Base-by-base conservation (phyloP, 306 rosid genomes). In the Dalbergia cochinchinensis region DNA sequence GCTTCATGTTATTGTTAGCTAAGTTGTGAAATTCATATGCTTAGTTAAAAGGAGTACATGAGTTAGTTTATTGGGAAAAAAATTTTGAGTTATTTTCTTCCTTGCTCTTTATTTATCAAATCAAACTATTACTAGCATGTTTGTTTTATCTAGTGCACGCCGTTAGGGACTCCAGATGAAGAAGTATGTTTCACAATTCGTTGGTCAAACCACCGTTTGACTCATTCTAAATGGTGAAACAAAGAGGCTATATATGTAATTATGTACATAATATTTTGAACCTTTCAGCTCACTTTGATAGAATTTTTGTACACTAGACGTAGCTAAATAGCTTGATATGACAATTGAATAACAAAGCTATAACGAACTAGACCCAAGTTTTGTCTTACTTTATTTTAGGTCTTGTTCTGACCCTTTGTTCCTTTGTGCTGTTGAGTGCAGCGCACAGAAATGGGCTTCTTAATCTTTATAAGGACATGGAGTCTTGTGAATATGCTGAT, bases 401-500 rank as follows among this genome's bases (percentile, higher is more conserved):
- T 16, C 11, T 35, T 19, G 15, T 55, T 66, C 60, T 73, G 71
- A 82, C 63, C 15, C 60, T 41, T 5, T 37, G 63, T 70, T 60
- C 33, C 42, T 19, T 44, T 60, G 44, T 74, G 72, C 44, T 59
- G 18, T 41, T 73, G 74, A 80, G 41, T 70, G 77, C 87, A 89
- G 90, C 88, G 78, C 76, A 76, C 7, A 73, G 64, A 39, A 71
- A 85, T 53, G 94, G 90, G 59, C 84, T 90, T 69, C 53, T 82
- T 60, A 75, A 58, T 80, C 88, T 92, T 15, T 78, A 82, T 65
- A 86, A 91, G 77, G 97, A 92, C 66, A 84, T 91, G 77, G 92
- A 92, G 41, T 84, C 89, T 54, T 88, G 88, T 12, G 96, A 89
- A 66, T 87, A 91, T 80, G 83, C 53, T 77, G 96, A 93, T 75